phyloP scores from a whole-genome alignment of 2,329 filamentous ascomycete genomes.

The Cladophialophora psammophila region DNA sequence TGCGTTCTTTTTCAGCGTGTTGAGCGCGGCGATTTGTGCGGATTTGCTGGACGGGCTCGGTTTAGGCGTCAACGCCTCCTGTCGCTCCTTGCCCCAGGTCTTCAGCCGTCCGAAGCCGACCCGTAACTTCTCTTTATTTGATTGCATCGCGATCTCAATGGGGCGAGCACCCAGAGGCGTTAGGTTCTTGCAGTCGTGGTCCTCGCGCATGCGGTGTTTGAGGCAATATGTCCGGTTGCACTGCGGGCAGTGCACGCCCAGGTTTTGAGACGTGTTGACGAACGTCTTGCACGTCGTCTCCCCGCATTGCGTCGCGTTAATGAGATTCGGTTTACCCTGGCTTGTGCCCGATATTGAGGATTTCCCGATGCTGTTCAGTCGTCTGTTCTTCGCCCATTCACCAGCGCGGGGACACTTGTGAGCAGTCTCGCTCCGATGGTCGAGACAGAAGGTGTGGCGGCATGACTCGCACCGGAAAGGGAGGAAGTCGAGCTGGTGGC shows the following conservation, averaged over 20 bases:
- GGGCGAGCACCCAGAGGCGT: constrained; percentile 64
- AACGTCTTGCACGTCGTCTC: constrained; percentile 59
- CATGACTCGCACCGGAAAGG: constrained; percentile 95
- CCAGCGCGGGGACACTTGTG: constrained; percentile 73
- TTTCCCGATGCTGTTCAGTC: constrained; percentile 46
- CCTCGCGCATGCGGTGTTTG: constrained; percentile 62
- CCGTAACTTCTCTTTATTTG: constrained; percentile 66
- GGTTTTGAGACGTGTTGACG: constrained; percentile 59
- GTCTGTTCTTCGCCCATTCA: constrained; percentile 64
- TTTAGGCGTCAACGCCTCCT: constrained; percentile 70
- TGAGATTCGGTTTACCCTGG: constrained; percentile 61
- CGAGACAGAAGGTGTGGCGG: constrained; percentile 82
- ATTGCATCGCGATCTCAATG: constrained; percentile 29
- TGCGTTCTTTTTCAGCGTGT: constrained; percentile 81
- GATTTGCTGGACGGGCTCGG: constrained; percentile 69
- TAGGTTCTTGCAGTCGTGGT: constrained; percentile 84
- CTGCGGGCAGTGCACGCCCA: constrained; percentile 58
- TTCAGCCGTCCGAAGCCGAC: constrained; percentile 79
- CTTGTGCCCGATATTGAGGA: constrained; percentile 40
- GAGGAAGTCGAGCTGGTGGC: constrained; percentile 93
- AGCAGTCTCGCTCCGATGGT: constrained; percentile 85
- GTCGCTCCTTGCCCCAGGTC: constrained; percentile 80
- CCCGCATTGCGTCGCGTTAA: constrained; percentile 61
- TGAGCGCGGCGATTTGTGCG: constrained; percentile 72
- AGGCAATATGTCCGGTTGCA: constrained; percentile 61